Conservation (phyloP, 805 yeast genomes). For the Saturnispora saitoi region DNA sequence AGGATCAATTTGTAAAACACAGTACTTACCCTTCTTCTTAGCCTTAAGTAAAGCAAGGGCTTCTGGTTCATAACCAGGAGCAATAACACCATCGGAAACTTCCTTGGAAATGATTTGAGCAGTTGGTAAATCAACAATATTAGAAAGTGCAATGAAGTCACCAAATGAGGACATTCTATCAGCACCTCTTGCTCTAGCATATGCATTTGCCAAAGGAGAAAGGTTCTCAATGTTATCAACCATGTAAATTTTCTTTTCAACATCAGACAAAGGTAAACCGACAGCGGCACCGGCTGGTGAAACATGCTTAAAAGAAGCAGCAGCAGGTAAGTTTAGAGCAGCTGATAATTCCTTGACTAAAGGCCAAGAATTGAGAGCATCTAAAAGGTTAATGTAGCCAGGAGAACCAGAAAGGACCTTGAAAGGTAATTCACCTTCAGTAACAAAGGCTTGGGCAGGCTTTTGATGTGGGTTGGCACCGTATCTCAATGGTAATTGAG, state of each 20-base stretch:
- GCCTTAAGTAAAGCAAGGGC: conserved; percentile 81
- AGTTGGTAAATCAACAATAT: conserved; percentile 92
- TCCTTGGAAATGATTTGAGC: conserved; percentile 96
- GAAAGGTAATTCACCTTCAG: conserved; percentile 85
- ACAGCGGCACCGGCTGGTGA: conserved; percentile 99
- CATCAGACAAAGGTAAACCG: conserved; percentile 83
- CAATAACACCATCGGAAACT: conserved; percentile 97
- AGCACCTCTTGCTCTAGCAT: conserved; percentile 99
- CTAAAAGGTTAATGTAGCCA: conserved; percentile 93
- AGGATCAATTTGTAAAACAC: conserved; percentile 94
- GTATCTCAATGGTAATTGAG: conserved; percentile 91
- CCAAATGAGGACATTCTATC: conserved; percentile 99
- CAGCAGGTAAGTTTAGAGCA: conserved; percentile 92
- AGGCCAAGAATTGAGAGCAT: conserved; percentile 98
- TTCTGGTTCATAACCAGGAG: conserved; percentile 91
- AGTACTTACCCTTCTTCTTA: conserved; percentile 97
- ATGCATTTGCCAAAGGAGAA: conserved; percentile 95
- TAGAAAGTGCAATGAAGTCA: conserved; percentile 94
- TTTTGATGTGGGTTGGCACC: conserved; percentile 99
- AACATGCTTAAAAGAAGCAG: conserved; percentile 97
- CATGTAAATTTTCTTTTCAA: conserved; percentile 91
- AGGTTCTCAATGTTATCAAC: conserved; percentile 90
- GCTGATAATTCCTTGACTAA: conserved; percentile 94
- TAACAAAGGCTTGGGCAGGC: conserved; percentile 95
- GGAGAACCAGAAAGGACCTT: conserved; percentile 92